Percentiles rank a stretch among this genome's conserved stretches.
phyloP scores from a whole-genome alignment of 148 eudicot genomes.

The Selenicereus undatus region DNA sequence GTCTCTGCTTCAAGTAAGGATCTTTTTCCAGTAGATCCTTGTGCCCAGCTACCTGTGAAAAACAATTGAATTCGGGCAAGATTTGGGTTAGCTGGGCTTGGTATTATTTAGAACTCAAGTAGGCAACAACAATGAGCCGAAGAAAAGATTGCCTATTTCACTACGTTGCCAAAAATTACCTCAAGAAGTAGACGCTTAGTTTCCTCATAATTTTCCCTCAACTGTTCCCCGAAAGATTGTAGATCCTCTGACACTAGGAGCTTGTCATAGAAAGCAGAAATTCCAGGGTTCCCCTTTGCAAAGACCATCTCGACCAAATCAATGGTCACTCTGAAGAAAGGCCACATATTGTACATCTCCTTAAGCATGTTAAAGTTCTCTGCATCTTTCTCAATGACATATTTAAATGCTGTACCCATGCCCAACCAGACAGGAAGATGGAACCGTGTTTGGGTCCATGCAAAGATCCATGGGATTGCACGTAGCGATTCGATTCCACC shows the following conservation, averaged over 20 bases:
- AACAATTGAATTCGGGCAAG: neutral
- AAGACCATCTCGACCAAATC: constrained; percentile 85
- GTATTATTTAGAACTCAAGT: too few relatives aligned
- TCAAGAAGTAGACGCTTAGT: constrained; percentile 60
- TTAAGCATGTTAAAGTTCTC: constrained; percentile 55
- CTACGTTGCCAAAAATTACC: constrained; percentile 32
- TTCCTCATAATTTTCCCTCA: constrained; percentile 56
- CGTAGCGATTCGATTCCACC: constrained; percentile 90
- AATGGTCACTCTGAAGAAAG: constrained; percentile 81
- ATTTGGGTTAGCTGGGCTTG: too few relatives aligned
- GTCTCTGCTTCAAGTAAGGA: constrained; percentile 81
- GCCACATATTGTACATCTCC: constrained; percentile 86
- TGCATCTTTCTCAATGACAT: constrained; percentile 50
- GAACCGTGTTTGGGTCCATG: constrained; percentile 87
- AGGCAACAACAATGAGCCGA: too few relatives aligned
- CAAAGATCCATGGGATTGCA: constrained; percentile 92
- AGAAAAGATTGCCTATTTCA: neutral
- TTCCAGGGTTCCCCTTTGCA: constrained; percentile 82
- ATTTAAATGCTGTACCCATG: constrained; percentile 67
- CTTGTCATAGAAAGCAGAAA: constrained; percentile 78
- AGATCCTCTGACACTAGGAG: constrained; percentile 65
- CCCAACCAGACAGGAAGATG: constrained; percentile 95
- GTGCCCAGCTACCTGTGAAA: constrained; percentile 71
- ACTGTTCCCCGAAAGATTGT: constrained; percentile 54
- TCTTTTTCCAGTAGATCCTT: constrained; percentile 77